Evolutionary conservation across 768 basidiomycete genomes (phyloP).

Genomic region (Lactarius sp.): DNA sequence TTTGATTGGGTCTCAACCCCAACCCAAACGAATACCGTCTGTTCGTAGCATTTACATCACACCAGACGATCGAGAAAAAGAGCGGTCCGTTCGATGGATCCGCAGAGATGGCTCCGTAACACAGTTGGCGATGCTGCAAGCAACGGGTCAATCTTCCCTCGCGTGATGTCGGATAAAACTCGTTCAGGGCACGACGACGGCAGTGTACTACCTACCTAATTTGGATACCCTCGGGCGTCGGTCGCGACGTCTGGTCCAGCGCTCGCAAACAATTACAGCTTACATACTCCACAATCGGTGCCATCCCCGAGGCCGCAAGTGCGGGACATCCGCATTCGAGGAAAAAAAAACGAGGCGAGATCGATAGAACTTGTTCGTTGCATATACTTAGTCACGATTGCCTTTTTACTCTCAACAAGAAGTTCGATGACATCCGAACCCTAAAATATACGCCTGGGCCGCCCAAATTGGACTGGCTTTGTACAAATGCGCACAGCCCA

Average conservation of each 20-base stretch:
- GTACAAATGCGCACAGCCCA: not conserved
- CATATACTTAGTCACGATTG: conserved; percentile 9
- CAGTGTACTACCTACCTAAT: not conserved
- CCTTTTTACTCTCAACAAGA: conserved; percentile 3
- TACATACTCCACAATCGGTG: not conserved
- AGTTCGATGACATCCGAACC: not conserved
- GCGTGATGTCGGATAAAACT: conserved; percentile 9
- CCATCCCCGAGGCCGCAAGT: not conserved
- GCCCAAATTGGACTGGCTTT: not conserved
- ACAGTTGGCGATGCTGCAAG: not conserved
- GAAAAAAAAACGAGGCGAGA: conserved; percentile 9
- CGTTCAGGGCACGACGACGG: not conserved
- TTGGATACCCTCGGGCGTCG: conserved; percentile 1
- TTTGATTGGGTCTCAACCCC: not conserved
- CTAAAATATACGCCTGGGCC: conserved; percentile 7
- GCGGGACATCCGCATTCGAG: conserved; percentile 10
- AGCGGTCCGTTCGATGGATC: conserved; percentile 7
- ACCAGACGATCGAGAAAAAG: conserved; percentile 9
- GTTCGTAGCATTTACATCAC: not conserved
- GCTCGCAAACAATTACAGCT: not conserved
- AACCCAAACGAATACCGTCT: not conserved
- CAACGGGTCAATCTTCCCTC: not conserved
- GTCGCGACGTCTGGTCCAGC: conserved; percentile 9
- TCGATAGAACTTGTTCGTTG: not conserved
- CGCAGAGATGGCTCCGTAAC: conserved; percentile 2